Conservation (phyloP, 495 filamentous ascomycete species). For the Echria macrotheca region DNA sequence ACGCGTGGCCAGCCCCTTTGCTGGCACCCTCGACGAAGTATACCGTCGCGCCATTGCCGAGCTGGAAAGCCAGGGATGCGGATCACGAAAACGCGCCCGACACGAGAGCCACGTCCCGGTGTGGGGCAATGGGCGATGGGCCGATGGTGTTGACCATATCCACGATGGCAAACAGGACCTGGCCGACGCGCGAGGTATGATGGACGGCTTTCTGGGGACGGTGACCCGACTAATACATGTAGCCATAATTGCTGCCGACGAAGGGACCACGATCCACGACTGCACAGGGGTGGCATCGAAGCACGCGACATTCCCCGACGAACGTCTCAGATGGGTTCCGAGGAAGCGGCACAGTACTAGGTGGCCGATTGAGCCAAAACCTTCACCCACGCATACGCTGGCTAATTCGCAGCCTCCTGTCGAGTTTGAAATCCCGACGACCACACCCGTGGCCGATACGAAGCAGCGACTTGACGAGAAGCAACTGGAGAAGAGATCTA, state of each 20-base stretch:
- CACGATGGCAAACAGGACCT: conserved; percentile 21
- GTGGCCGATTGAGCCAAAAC: conserved; percentile 25
- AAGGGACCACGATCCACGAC: too few relatives aligned
- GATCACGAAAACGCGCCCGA: conserved; percentile 23
- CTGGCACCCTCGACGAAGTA: neutral
- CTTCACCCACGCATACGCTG: conserved; percentile 12
- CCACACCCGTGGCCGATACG: conserved; percentile 13
- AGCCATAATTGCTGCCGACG: too few relatives aligned
- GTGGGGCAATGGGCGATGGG: conserved; percentile 20
- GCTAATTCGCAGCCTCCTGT: conserved; percentile 21
- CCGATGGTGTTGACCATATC: conserved; percentile 6
- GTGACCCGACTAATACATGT: too few relatives aligned
- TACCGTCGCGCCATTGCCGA: conserved; percentile 19
- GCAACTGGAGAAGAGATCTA: conserved; percentile 19
- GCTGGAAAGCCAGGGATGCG: conserved; percentile 19
- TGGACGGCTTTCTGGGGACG: too few relatives aligned
- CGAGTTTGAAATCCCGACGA: conserved; percentile 14
- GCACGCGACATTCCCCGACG: conserved; percentile 20
- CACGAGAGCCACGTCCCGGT: conserved; percentile 14
- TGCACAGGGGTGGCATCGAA: neutral
- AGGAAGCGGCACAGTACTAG: conserved; percentile 32
- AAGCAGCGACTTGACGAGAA: conserved; percentile 14
- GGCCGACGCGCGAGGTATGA: conserved; percentile 24
- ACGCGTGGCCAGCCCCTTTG: conserved; percentile 19
- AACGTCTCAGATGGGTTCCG: conserved; percentile 20